These are phyloP conservation scores for Ceratocystis cacaofunesta DNA, from an alignment of 2,329 filamentous ascomycete genomes.

Conservation along the genomic window DNA sequence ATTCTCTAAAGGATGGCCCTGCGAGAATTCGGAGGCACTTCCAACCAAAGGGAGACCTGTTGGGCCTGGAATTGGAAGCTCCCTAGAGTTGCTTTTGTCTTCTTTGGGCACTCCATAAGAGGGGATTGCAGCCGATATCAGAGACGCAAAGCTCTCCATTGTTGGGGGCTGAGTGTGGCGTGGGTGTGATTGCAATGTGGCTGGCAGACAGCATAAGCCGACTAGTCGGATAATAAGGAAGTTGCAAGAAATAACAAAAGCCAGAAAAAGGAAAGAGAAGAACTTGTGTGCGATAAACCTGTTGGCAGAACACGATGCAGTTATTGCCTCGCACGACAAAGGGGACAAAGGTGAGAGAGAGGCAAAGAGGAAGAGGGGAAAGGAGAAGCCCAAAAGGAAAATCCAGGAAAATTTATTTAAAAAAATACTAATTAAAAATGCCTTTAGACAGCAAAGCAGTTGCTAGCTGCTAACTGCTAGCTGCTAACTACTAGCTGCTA, in stretches of 20 bases:
- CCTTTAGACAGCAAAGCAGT: too few species aligned
- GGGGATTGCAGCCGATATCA: constrained; percentile 6
- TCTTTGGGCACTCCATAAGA: not conserved
- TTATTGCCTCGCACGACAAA: too few species aligned
- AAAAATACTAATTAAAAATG: not conserved
- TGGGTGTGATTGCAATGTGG: not conserved
- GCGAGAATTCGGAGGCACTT: constrained; percentile 48
- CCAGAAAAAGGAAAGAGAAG: not conserved
- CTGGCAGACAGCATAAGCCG: not conserved
- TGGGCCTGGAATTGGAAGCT: constrained; percentile 45
- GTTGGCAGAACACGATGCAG: too few species aligned
- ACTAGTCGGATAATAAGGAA: not conserved
- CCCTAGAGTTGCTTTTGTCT: constrained; percentile 18
- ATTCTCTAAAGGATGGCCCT: constrained; percentile 40
- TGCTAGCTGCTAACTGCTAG: too few species aligned
- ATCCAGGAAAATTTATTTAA: not conserved
- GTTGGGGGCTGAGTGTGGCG: not conserved
- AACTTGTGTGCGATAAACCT: too few species aligned
- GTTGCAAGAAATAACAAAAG: not conserved
- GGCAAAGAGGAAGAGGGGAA: too few species aligned
- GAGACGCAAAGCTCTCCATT: constrained; percentile 7
- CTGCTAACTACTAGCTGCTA: too few species aligned
- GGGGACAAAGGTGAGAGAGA: too few species aligned
- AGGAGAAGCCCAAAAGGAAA: not conserved
- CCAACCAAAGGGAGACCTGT: constrained; percentile 50